Conservation (phyloP, 768 basidiomycete species). For the Chalciporus sphaerocephalus region DNA sequence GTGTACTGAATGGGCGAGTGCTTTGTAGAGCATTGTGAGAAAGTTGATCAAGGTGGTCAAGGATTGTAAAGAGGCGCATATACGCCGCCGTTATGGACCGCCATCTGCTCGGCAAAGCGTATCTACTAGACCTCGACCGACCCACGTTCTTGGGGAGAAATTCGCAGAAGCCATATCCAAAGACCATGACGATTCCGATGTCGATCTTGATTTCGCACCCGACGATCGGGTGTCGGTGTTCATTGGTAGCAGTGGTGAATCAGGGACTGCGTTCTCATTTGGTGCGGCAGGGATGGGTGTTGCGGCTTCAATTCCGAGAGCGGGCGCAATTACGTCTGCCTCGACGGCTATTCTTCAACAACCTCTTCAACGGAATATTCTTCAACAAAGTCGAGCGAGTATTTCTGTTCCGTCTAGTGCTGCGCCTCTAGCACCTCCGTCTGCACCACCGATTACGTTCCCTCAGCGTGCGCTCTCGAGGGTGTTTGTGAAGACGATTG, state of each 20-base stretch:
- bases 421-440: constrained; percentile 24
- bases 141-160: constrained; percentile 55
- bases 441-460: constrained; percentile 38
- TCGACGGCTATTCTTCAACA: constrained; percentile 63
- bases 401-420: constrained; percentile 25
- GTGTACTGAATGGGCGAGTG: constrained; percentile 6
- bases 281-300: constrained; percentile 22
- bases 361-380: constrained; percentile 49
- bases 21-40: constrained; percentile 65
- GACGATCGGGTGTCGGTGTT: constrained; percentile 43
- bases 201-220: constrained; percentile 72
- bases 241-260: constrained; percentile 33
- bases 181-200: constrained; percentile 59
- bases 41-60: constrained; percentile 80
- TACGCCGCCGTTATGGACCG: constrained; percentile 33
- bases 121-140: constrained; percentile 32
- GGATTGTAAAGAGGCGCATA: constrained; percentile 71
- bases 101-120: constrained; percentile 30
- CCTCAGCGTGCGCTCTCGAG: constrained; percentile 67
- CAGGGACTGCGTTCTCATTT: constrained; percentile 43
- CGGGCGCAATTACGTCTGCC: constrained; percentile 49
- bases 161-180: constrained; percentile 55
- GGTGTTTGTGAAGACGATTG: constrained; percentile 76
- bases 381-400: constrained; percentile 41
- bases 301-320: constrained; percentile 34